phyloP scores from a whole-genome alignment of 139 green algal genomes.

The Zygnema cylindricum region DNA sequence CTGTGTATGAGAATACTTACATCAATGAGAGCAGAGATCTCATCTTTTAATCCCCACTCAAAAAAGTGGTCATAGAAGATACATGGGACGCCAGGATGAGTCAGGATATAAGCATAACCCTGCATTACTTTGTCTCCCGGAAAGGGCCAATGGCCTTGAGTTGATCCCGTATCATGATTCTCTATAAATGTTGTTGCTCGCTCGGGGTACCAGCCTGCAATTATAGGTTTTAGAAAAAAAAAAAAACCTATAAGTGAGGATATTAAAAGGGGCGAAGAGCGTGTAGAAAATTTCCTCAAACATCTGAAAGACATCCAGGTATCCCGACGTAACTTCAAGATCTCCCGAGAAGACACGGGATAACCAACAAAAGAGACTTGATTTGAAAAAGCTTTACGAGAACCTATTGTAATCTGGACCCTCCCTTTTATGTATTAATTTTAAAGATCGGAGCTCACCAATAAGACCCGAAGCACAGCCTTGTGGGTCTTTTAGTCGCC shows the following conservation, averaged over 20 bases:
- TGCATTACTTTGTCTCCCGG: constrained; percentile 60
- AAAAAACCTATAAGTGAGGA: too few species aligned
- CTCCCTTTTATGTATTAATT: too few species aligned
- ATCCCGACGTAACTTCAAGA: too few species aligned
- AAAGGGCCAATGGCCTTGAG: constrained; percentile 70
- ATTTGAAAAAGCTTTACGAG: too few species aligned
- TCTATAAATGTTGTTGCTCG: constrained; percentile 95
- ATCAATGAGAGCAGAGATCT: constrained; percentile 77
- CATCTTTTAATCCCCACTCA: constrained; percentile 70
- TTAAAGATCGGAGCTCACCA: constrained; percentile 51
- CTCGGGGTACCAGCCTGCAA: not conserved
- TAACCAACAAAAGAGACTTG: too few species aligned
- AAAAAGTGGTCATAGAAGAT: constrained; percentile 87
- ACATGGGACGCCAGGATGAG: constrained; percentile 67
- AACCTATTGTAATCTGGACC: too few species aligned
- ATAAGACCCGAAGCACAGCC: constrained; percentile 66
- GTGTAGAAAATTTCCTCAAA: too few species aligned
- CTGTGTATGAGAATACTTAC: constrained; percentile 55
- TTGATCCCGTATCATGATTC: constrained; percentile 88
- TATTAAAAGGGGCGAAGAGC: too few species aligned
- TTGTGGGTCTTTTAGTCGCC: constrained; percentile 76
- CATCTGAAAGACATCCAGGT: too few species aligned
- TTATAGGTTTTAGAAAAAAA: too few species aligned
- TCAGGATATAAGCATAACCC: constrained; percentile 77
- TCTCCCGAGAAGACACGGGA: too few species aligned